Evolutionary conservation across 1,284 basidiomycete genomes (phyloP), one percentile per base, ranked within the genome.

Genomic region (Megacollybia platyphylla): DNA sequence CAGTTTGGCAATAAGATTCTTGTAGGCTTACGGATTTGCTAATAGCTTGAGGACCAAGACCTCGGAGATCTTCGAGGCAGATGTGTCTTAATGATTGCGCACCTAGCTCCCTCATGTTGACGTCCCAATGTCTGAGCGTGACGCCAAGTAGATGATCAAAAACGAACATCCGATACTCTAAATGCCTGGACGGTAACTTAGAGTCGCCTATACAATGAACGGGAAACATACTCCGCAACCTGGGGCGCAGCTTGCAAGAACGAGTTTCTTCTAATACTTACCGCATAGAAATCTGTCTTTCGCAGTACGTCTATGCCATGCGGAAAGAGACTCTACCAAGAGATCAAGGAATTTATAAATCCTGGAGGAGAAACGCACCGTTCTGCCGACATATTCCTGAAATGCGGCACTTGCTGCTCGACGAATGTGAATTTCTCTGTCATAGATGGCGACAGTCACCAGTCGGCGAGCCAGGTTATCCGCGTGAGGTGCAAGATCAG

Each of bases 341-440:
- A 9, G 7, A 11, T 29, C 11, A n/a, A n/a, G 26, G 35, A 39
- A 46, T 26, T 30, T 40, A 26, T 32, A 38, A 46, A 46, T 38
- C 42, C 46, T 46, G 48, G 47, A 48, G 40, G 37, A 44, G 35
- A 15, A 27, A 62, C 79, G 61, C 53, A 93, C 90, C 62, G 87
- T 85, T 53, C 96, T 71, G 7, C 96, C 96, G 34, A 97, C 96
- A 53, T 87, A 85, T 61, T 99, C 96, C 59, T 98, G 96, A 58
- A 91, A 98, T 3, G 94, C 91, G 7, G 96, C 96, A 60, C 93
- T 97, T 2, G 94, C 92, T 3, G 96, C 96, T 48, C 96, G 68
- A n/a, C 96, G 75, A 40, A 98, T 91, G 46, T 90, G 87, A 9
- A 97, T 81, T 57, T 98, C 96, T 24, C 96, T 75, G 62, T 99